Evolutionary conservation across 805 yeast species (phyloP).

Genomic region (Cyberlindnera nakhonratchasimensis): DNA sequence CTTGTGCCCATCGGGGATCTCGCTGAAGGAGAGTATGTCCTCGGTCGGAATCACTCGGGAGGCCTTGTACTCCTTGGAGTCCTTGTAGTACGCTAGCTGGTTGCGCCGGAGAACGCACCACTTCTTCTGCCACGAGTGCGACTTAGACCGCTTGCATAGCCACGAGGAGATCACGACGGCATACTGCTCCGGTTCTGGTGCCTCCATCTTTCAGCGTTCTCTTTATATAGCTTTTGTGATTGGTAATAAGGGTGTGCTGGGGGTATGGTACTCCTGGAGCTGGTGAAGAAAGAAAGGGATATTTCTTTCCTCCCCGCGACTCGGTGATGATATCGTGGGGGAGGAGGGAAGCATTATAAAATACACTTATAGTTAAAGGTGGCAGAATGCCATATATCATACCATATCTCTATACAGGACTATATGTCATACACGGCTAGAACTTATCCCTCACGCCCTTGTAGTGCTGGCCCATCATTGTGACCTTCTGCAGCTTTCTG

Average conservation of each 20-base stretch:
- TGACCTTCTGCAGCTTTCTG: conserved; percentile 65
- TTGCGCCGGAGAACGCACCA: conserved; percentile 40
- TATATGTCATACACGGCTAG: background rate
- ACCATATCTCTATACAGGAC: background rate
- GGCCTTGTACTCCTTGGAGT: conserved; percentile 37
- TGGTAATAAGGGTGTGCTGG: too few relatives aligned
- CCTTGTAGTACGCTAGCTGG: conserved; percentile 39
- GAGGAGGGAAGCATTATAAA: too few relatives aligned
- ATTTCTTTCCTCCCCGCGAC: too few relatives aligned
- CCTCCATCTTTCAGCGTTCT: background rate
- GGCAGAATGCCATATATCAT: background rate
- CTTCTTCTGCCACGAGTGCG: conserved; percentile 36
- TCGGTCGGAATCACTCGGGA: conserved; percentile 30
- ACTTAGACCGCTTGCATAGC: conserved; percentile 32
- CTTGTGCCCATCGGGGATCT: conserved; percentile 22
- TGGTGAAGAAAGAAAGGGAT: background rate
- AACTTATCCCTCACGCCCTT: conserved; percentile 9
- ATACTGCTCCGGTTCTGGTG: background rate
- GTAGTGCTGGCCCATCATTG: conserved; percentile 50
- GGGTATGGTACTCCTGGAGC: too few relatives aligned
- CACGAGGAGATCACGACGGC: conserved; percentile 23
- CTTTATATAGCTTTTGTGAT: too few relatives aligned
- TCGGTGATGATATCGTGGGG: too few relatives aligned
- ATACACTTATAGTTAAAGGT: too few relatives aligned
- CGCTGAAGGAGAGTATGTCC: conserved; percentile 18